Evolutionary conservation across 257 asterid species (phyloP).

Genomic region (Solanum medicagineum): DNA sequence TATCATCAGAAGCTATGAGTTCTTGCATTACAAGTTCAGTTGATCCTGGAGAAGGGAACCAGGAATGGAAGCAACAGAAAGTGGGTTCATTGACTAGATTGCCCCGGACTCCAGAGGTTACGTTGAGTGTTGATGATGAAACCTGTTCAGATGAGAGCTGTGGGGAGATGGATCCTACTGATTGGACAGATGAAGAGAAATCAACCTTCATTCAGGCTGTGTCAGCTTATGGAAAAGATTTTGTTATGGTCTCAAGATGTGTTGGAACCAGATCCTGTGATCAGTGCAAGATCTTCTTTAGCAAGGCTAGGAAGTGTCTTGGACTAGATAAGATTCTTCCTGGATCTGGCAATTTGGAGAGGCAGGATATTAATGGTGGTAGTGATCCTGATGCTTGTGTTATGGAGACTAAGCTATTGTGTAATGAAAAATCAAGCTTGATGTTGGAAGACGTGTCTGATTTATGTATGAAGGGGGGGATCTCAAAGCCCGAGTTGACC

Average conservation of each 20-base stretch:
- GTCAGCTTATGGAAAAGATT: constrained; percentile 71
- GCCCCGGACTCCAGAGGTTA: constrained; percentile 57
- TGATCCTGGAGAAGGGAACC: constrained; percentile 58
- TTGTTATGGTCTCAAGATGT: constrained; percentile 47
- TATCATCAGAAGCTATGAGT: constrained; percentile 95
- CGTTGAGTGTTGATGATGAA: constrained; percentile 62
- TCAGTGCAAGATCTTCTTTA: constrained; percentile 80
- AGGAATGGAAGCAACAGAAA: constrained; percentile 50
- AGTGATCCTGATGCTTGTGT: constrained; percentile 63
- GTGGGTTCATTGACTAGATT: constrained; percentile 34
- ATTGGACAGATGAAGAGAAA: constrained; percentile 96
- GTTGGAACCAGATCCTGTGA: constrained; percentile 65
- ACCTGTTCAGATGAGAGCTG: constrained; percentile 87
- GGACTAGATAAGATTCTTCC: constrained; percentile 47
- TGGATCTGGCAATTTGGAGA: constrained; percentile 19
- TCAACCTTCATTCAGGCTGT: constrained; percentile 55
- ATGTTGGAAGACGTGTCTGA: constrained; percentile 21
- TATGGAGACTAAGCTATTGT: constrained; percentile 31
- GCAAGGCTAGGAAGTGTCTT: constrained; percentile 81
- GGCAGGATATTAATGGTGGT: constrained; percentile 41
- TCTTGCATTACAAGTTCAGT: constrained; percentile 82
- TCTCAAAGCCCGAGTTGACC: constrained; percentile 27
- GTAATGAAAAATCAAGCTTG: constrained; percentile 30
- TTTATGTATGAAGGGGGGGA: constrained; percentile 11
- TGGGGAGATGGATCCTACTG: constrained; percentile 59